Evolutionary conservation across 331 rosid species (phyloP).

Genomic region (Phaseolus coccineus): DNA sequence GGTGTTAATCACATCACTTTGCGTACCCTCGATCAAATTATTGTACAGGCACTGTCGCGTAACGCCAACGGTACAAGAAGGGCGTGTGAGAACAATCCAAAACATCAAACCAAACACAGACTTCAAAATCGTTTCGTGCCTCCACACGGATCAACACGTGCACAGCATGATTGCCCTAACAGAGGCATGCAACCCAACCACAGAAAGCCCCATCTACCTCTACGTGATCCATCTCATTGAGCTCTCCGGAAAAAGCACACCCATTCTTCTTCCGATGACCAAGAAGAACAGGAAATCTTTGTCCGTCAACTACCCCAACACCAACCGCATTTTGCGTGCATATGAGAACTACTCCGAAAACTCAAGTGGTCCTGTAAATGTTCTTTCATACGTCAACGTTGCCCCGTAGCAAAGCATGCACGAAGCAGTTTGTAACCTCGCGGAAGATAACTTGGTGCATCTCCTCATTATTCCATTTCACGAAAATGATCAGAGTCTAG

Average conservation of each 20-base stretch:
- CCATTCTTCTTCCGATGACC: slow-evolving; percentile 46
- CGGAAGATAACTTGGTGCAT: slow-evolving; percentile 40
- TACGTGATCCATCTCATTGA: slow-evolving; percentile 52
- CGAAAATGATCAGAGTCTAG: slow-evolving; percentile 26
- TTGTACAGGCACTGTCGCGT: slow-evolving; percentile 37
- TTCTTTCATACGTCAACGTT: slow-evolving; percentile 46
- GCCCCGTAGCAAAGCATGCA: slow-evolving; percentile 58
- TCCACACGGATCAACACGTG: slow-evolving; percentile 55
- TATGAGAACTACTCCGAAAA: slow-evolving; percentile 53
- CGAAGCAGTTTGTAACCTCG: slow-evolving; percentile 50
- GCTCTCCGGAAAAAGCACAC: slow-evolving; percentile 51
- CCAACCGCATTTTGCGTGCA: slow-evolving; percentile 52
- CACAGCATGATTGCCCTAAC: slow-evolving; percentile 48
- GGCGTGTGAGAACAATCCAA: slow-evolving; percentile 48
- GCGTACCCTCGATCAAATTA: slow-evolving; percentile 44
- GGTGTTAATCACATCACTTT: slow-evolving; percentile 42
- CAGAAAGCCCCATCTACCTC: slow-evolving; percentile 45
- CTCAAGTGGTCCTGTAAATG: slow-evolving; percentile 42
- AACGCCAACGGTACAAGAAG: neutral
- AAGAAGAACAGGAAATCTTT: slow-evolving; percentile 9
- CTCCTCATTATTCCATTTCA: slow-evolving; percentile 57
- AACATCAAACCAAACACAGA: neutral
- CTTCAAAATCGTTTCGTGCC: slow-evolving; percentile 49
- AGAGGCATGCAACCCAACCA: slow-evolving; percentile 52
- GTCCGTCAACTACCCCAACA: slow-evolving; percentile 23